Conservation (phyloP, 2,329 filamentous ascomycete species). For the Pyricularia sp. region DNA sequence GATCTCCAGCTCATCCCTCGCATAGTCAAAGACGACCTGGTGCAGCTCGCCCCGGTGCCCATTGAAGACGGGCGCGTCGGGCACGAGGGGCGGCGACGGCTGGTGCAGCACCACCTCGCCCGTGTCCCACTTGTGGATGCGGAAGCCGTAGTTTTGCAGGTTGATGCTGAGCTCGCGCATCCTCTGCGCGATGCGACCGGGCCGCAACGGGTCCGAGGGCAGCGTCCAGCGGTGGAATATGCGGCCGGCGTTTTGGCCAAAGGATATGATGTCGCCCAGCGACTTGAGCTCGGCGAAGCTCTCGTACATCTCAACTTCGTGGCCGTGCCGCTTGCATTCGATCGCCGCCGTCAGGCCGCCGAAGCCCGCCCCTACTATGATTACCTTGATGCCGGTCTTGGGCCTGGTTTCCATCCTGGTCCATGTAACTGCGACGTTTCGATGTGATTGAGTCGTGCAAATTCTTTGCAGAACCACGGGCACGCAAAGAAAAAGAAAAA, state of each 20-base stretch:
- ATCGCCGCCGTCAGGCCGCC: conserved; percentile 50
- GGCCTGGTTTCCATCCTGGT: conserved; percentile 3
- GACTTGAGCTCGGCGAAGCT: conserved; percentile 42
- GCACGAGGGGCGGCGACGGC: conserved; percentile 25
- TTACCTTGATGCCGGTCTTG: conserved; percentile 37
- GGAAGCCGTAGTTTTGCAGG: conserved; percentile 39
- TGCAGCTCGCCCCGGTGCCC: conserved; percentile 49
- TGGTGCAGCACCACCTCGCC: conserved; percentile 49
- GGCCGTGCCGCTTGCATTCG: conserved; percentile 48
- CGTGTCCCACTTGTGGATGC: conserved; percentile 47
- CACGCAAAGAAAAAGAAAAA: too few relatives aligned
- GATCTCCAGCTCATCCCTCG: conserved; percentile 38
- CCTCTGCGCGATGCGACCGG: not conserved
- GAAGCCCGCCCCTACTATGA: conserved; percentile 41
- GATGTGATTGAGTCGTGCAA: not conserved
- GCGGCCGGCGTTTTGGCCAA: conserved; percentile 45
- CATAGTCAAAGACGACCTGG: conserved; percentile 44
- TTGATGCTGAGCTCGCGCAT: conserved; percentile 35
- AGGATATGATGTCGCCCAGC: conserved; percentile 50
- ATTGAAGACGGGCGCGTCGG: conserved; percentile 41
- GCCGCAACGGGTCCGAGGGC: not conserved
- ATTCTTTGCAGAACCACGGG: not conserved
- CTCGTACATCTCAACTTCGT: conserved; percentile 45
- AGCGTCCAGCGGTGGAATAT: conserved; percentile 45
- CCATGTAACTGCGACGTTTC: not conserved